Conservation (phyloP, 176 grass and related monocot genomes). For the maize (Zea mays) region DNA sequence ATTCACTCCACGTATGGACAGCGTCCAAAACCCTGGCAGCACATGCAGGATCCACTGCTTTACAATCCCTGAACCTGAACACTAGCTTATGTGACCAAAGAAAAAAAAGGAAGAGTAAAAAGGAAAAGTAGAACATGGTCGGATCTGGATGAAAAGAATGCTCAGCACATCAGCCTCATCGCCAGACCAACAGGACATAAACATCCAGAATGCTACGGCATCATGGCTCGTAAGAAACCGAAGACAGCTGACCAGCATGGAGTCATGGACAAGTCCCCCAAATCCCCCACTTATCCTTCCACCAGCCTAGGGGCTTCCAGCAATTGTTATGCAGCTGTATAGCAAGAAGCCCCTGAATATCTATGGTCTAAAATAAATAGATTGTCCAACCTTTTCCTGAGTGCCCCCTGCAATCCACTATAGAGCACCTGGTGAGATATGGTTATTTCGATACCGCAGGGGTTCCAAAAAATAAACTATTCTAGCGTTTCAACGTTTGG, state of each 20-base stretch:
- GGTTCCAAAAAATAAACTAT: not conserved
- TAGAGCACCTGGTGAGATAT: not conserved
- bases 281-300: not conserved
- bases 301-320: not conserved
- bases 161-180: not conserved
- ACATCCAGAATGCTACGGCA: conserved; percentile 1
- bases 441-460: conserved; percentile 23
- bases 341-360: not conserved
- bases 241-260: not conserved
- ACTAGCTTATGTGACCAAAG: conserved; percentile 39
- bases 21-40: conserved; percentile 34
- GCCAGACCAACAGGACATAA: conserved; percentile 19
- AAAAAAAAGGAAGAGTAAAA: not conserved
- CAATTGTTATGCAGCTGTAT: conserved; percentile 9
- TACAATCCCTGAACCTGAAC: conserved; percentile 32
- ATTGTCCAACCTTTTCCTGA: not conserved
- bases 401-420: not conserved
- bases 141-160: not conserved
- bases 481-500: conserved; percentile 2
- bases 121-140: not conserved
- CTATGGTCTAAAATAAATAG: not conserved
- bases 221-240: not conserved
- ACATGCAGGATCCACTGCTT: conserved; percentile 37
- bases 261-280: conserved; percentile 20
- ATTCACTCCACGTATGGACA: conserved; percentile 1